Conservation (phyloP, 768 basidiomycete genomes). For the Trametes coccinea region DNA sequence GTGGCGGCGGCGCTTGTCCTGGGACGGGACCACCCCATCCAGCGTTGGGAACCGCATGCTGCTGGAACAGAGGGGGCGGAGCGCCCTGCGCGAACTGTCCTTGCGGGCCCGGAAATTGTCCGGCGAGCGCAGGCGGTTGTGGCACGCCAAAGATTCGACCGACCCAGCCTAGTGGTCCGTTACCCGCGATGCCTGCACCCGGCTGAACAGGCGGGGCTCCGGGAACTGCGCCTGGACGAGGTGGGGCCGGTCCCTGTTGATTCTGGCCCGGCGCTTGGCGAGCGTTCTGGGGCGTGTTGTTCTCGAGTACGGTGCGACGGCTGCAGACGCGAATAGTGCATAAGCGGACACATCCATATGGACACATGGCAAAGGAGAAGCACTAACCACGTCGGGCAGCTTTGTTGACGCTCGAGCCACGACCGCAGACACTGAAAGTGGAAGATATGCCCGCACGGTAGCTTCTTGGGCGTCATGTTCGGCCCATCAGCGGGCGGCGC, state of each 20-base stretch:
- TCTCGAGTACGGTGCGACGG: conserved; percentile 76
- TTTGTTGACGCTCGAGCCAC: conserved; percentile 98
- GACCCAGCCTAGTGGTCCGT: conserved; percentile 42
- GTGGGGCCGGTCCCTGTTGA: conserved; percentile 21
- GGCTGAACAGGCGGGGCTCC: conserved; percentile 35
- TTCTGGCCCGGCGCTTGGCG: conserved; percentile 22
- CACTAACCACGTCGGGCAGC: conserved; percentile 94
- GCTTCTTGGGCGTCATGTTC: conserved; percentile 94
- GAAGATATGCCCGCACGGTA: conserved; percentile 97
- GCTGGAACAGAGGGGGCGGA: conserved; percentile 32
- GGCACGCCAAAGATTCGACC: conserved; percentile 60
- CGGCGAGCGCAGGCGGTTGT: conserved; percentile 41
- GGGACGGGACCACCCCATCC: conserved; percentile 3
- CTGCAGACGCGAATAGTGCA: conserved; percentile 37
- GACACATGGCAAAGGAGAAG: background rate
- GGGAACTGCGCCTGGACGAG: conserved; percentile 28
- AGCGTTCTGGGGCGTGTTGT: conserved; percentile 24
- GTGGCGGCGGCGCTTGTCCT: conserved; percentile 4
- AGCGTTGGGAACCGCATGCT: conserved; percentile 26
- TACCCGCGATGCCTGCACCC: conserved; percentile 16
- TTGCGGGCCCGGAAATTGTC: conserved; percentile 31
- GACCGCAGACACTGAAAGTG: conserved; percentile 96
- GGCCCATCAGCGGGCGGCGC: conserved; percentile 57
- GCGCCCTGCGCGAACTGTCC: conserved; percentile 27
- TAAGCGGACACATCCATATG: background rate